Evolutionary conservation across 2,329 filamentous ascomycete genomes (phyloP), one percentile per base, ranked within the genome.

Genomic region (Sporothrix inflata): DNA sequence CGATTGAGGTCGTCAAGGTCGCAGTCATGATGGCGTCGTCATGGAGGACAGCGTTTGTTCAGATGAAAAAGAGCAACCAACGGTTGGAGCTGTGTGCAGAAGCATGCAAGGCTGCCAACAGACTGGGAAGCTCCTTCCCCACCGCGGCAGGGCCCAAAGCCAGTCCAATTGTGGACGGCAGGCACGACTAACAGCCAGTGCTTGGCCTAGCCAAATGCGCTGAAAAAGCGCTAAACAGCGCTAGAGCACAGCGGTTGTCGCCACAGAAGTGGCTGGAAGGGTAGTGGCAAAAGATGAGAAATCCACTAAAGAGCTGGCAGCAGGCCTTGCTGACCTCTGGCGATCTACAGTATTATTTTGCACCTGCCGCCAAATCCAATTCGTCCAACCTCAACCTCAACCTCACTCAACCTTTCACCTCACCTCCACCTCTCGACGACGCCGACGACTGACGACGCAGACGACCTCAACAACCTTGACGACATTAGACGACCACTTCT

Each of bases 261-360:
- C 67, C 47, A 71, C 73, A 72, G 74, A 75, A 76, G 67, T 71
- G 70, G 74, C 73, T 74, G 66, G 74, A 75, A 73, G n/a, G 21
- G 27, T 55, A 47, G 73, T 75, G 74, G 74, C 75, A 72, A 75
- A 76, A 71, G 66, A 53, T 51, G 57, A 72, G 55, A 71, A 71
- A 70, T 70, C 42, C 53, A 45, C 61, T 55, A 42, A 14, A 72
- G 65, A 69, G 53, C 67, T 51, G 57, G 9, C n/a, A n/a, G n/a
- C n/a, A n/a, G n/a, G n/a, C n/a, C n/a, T n/a, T n/a, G n/a, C n/a
- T n/a, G n/a, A n/a, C n/a, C 19, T 5, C 21, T 14, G 8, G 24
- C 4, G 61, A 11, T 8, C 45, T 51, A 45, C 45, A 14, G n/a
- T 27, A 65, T 42, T 45, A 38, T 49, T 71, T 71, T 67, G 21